Conservation (phyloP, 2,329 filamentous ascomycete species). For the Pseudogymnoascus sp. region DNA sequence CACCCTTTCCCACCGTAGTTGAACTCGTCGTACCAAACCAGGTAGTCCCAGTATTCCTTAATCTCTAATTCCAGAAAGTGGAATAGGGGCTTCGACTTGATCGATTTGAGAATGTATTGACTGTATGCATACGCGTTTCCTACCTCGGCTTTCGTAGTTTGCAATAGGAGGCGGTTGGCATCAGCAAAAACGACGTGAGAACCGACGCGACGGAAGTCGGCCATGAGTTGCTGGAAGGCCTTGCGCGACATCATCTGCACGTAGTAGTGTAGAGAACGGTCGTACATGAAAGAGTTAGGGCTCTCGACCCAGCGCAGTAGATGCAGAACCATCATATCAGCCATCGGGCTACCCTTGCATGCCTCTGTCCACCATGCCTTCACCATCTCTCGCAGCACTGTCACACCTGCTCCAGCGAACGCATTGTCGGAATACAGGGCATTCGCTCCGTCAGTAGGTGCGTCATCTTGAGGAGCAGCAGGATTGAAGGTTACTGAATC, state of each 20-base stretch:
- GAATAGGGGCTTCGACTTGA: constrained; percentile 90
- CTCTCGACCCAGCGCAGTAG: constrained; percentile 95
- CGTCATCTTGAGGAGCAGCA: constrained; percentile 52
- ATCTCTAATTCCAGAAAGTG: constrained; percentile 96
- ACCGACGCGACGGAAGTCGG: constrained; percentile 88
- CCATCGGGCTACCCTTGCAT: constrained; percentile 83
- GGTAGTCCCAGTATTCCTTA: constrained; percentile 98
- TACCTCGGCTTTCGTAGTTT: constrained; percentile 94
- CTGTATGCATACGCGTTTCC: constrained; percentile 95
- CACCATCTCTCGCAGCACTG: constrained; percentile 94
- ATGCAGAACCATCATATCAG: constrained; percentile 94
- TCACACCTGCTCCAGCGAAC: constrained; percentile 84
- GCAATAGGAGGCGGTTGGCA: constrained; percentile 77
- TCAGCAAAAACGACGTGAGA: constrained; percentile 95
- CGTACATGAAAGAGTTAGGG: constrained; percentile 88
- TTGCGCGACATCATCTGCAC: constrained; percentile 98
- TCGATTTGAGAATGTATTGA: constrained; percentile 95
- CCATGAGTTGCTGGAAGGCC: constrained; percentile 93
- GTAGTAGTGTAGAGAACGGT: constrained; percentile 89
- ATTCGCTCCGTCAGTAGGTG: constrained; percentile 52
- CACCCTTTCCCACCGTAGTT: constrained; percentile 97
- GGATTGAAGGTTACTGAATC: constrained; percentile 83
- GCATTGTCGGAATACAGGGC: constrained; percentile 77
- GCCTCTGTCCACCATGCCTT: constrained; percentile 98
- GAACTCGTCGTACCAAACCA: constrained; percentile 98